Conservation (phyloP, 1,139 yeast species). For the Komagataea norvegica region DNA sequence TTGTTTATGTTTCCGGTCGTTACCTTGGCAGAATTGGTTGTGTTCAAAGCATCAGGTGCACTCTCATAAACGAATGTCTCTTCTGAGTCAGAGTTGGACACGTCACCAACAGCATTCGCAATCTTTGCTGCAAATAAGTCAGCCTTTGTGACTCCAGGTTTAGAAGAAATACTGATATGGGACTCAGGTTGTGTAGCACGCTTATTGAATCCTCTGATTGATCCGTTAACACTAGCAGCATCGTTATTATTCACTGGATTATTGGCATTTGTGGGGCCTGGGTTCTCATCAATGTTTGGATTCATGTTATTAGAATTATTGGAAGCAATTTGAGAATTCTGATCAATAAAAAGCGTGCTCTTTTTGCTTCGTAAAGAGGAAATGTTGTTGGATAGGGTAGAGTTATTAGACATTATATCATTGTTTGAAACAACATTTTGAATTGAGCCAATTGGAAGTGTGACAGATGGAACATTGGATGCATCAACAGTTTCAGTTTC, state of each 20-base stretch:
- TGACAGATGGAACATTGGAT: slow-evolving; percentile 21
- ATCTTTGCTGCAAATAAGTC: slow-evolving; percentile 92
- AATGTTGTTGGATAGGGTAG: slow-evolving; percentile 17
- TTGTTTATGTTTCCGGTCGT: slow-evolving; percentile 12
- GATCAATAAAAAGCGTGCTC: slow-evolving; percentile 23
- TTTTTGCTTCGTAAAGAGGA: slow-evolving; percentile 24
- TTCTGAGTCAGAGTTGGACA: slow-evolving; percentile 79
- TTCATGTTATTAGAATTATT: slow-evolving; percentile 4
- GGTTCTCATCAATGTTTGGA: slow-evolving; percentile 7
- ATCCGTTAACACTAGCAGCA: slow-evolving; percentile 23
- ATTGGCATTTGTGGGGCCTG: too few relatives aligned
- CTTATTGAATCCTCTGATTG: slow-evolving; percentile 22
- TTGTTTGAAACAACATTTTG: slow-evolving; percentile 12
- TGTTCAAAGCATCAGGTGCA: slow-evolving; percentile 37
- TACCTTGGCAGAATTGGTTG: slow-evolving; percentile 23
- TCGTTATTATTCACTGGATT: slow-evolving; percentile 10
- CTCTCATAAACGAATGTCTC: slow-evolving; percentile 90
- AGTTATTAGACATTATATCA: slow-evolving; percentile 18
- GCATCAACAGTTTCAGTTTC: slow-evolving; percentile 28
- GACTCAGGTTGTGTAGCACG: slow-evolving; percentile 14
- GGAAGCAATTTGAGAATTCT: slow-evolving; percentile 8
- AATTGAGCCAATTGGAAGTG: slow-evolving; percentile 22
- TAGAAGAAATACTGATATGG: slow-evolving; percentile 18
- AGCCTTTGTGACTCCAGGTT: slow-evolving; percentile 51
- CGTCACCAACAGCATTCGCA: slow-evolving; percentile 92